Conservation (phyloP, 768 basidiomycete species). For the Lactarius indigo region DNA sequence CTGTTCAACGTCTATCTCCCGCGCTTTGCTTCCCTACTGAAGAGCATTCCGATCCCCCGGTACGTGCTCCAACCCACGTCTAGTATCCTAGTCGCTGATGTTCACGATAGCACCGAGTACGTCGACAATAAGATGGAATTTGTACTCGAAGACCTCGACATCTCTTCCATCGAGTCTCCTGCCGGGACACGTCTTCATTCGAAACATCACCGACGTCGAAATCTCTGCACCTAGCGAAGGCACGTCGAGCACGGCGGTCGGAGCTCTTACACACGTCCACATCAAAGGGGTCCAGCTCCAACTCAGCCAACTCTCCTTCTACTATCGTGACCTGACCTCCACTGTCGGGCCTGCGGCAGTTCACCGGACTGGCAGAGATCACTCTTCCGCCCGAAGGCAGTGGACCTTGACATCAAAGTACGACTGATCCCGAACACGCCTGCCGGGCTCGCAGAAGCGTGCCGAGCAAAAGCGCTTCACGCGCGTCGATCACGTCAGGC, state of each 20-base stretch:
- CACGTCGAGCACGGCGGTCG: slow-evolving; percentile 47
- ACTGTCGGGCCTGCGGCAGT: slow-evolving; percentile 49
- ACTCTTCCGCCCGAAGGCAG: slow-evolving; percentile 60
- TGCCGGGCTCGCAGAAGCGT: slow-evolving; percentile 45
- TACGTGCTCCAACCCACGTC: slow-evolving; percentile 26
- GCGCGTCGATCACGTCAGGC: slow-evolving; percentile 50
- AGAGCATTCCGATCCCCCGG: slow-evolving; percentile 70
- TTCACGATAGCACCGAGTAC: slow-evolving; percentile 58
- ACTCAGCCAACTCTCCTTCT: slow-evolving; percentile 69
- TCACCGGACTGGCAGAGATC: slow-evolving; percentile 60
- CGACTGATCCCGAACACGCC: slow-evolving; percentile 55
- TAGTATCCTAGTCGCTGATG: not conserved
- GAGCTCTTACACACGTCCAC: slow-evolving; percentile 62
- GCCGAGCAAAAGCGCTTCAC: slow-evolving; percentile 48
- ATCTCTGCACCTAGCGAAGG: slow-evolving; percentile 42
- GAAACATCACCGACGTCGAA: slow-evolving; percentile 64
- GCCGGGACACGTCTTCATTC: slow-evolving; percentile 67
- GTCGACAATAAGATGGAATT: slow-evolving; percentile 66
- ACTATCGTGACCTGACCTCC: slow-evolving; percentile 60
- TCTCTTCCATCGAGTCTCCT: slow-evolving; percentile 63
- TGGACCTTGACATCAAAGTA: slow-evolving; percentile 66
- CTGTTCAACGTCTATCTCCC: slow-evolving; percentile 78
- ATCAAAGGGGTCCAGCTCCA: slow-evolving; percentile 61
- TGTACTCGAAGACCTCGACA: slow-evolving; percentile 69
- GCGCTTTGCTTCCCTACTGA: slow-evolving; percentile 46